Conservation (phyloP, 129 eudicot species). For the Saussurea involucrata region DNA sequence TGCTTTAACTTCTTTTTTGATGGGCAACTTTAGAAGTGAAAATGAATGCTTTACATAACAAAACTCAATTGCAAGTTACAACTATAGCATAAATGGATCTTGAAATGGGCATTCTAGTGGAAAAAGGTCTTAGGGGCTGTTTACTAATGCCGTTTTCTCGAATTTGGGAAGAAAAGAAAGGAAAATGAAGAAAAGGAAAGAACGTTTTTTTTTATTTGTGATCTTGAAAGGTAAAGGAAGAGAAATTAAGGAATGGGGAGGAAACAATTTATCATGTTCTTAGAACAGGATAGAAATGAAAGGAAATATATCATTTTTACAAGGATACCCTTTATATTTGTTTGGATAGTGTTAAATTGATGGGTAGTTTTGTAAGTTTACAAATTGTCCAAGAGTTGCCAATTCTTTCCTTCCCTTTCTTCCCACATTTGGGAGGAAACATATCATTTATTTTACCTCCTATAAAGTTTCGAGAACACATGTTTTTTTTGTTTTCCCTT, state of each 20-base stretch:
- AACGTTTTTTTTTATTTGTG: too few relatives aligned
- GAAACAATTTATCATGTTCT: neutral
- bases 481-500: neutral
- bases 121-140: neutral
- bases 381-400: neutral
- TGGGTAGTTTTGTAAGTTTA: neutral
- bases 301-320: neutral
- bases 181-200: neutral
- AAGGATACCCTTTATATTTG: neutral
- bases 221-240: neutral
- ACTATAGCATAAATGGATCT: neutral
- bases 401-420: neutral
- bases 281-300: neutral
- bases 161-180: neutral
- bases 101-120: neutral
- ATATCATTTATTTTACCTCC: neutral
- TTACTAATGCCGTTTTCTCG: neutral
- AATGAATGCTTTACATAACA: neutral
- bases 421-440: neutral
- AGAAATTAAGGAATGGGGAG: neutral
- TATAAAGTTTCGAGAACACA: neutral
- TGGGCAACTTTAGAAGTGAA: neutral
- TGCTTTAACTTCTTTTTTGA: neutral
- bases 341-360: neutral
- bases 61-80: neutral